Conservation (phyloP, 352 stramenopile genomes). For the Hyphochytrium catenoides region DNA sequence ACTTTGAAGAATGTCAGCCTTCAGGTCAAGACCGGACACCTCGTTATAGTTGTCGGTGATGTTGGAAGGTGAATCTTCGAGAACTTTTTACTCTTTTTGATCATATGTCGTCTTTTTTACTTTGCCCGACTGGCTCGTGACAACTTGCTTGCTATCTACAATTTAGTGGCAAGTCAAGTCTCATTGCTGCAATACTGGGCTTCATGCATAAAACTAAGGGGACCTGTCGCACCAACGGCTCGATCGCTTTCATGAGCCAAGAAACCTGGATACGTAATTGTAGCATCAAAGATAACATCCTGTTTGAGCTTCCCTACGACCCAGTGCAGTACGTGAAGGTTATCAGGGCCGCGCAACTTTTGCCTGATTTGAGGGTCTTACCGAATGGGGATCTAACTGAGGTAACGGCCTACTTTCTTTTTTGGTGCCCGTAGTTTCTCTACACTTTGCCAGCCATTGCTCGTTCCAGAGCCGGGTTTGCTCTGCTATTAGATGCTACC, state of each 20-base stretch:
- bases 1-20: conserved; percentile 20
- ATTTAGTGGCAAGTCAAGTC: conserved; percentile 62
- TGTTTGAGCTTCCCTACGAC: conserved; percentile 23
- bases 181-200: conserved; percentile 57
- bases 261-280: conserved; percentile 21
- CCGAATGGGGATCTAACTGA: conserved; percentile 59
- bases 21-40: conserved; percentile 15
- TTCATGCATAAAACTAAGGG: conserved; percentile 49
- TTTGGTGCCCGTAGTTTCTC: too few species aligned
- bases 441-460: too few species aligned
- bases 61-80: too few species aligned
- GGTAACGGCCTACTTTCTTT: too few species aligned
- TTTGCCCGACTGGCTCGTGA: too few species aligned
- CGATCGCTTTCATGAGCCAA: not conserved
- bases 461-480: too few species aligned
- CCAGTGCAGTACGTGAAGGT: conserved; percentile 19
- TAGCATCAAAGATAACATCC: conserved; percentile 24
- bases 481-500: too few species aligned
- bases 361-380: conserved; percentile 56
- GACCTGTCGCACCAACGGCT: not conserved
- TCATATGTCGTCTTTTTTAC: too few species aligned
- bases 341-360: conserved; percentile 41
- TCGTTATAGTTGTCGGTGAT: conserved; percentile 21
- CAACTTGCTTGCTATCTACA: too few species aligned
- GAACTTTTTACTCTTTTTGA: too few species aligned